phyloP scores from a whole-genome alignment of 768 basidiomycete species.

The Xerocomellus amylosporus region DNA sequence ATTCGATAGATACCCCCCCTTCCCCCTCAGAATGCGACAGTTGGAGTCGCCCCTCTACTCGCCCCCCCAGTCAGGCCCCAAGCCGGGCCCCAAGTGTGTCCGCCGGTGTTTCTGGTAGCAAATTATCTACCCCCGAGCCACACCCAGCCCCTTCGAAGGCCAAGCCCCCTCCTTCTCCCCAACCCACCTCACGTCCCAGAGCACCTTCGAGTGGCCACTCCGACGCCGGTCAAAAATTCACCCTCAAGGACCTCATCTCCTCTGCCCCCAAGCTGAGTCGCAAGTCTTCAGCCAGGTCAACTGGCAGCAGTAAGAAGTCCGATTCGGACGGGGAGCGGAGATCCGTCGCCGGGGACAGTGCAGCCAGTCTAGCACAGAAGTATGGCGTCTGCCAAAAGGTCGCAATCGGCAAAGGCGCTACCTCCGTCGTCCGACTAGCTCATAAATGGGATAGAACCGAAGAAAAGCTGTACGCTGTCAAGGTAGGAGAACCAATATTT shows the following conservation, averaged over 20 bases:
- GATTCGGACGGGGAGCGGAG: constrained; percentile 57
- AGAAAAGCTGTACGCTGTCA: constrained; percentile 97
- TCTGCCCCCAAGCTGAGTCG: constrained; percentile 73
- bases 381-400: constrained; percentile 97
- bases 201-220: constrained; percentile 51
- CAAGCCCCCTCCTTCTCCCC: constrained; percentile 16
- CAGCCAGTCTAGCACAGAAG: constrained; percentile 72
- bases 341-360: constrained; percentile 50
- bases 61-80: constrained; percentile 54
- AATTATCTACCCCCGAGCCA: constrained; percentile 31
- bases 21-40: constrained; percentile 57
- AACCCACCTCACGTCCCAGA: constrained; percentile 31
- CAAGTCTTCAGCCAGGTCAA: constrained; percentile 69
- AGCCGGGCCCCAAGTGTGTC: constrained; percentile 40
- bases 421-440: constrained; percentile 90
- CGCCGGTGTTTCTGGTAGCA: constrained; percentile 39
- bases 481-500: constrained; percentile 51
- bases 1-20: constrained; percentile 44
- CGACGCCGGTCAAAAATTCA: constrained; percentile 71
- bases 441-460: constrained; percentile 98
- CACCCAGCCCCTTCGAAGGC: constrained; percentile 19
- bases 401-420: constrained; percentile 98
- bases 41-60: constrained; percentile 60
- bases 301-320: constrained; percentile 59
- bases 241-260: constrained; percentile 75